Conservation (phyloP, 805 yeast genomes). For the Komagataella ulmi region DNA sequence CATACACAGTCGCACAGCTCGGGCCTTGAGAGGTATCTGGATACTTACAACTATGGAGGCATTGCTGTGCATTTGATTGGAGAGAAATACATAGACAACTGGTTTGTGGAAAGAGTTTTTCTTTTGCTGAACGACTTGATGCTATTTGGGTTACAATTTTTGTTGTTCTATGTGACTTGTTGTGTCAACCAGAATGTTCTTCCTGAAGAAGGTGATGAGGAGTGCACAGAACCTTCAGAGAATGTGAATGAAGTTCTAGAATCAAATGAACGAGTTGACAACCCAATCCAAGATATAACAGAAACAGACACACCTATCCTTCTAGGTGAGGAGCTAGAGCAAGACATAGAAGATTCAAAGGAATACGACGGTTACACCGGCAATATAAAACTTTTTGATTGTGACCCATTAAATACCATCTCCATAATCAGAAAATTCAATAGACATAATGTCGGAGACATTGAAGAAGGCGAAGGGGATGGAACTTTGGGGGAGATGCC, state of each 20-base stretch:
- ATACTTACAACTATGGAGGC: constrained; percentile 20
- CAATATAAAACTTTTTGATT: constrained; percentile 17
- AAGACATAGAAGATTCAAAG: constrained; percentile 4
- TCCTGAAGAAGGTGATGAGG: constrained; percentile 10
- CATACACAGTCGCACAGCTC: constrained; percentile 8
- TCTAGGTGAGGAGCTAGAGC: constrained; percentile 9
- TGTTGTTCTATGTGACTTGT: constrained; percentile 18
- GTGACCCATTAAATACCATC: constrained; percentile 19
- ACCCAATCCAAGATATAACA: constrained; percentile 2
- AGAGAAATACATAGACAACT: constrained; percentile 16
- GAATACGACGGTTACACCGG: constrained; percentile 34
- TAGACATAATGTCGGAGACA: constrained; percentile 1
- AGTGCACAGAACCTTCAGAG: constrained; percentile 6
- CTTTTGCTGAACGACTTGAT: constrained; percentile 18
- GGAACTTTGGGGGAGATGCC: not conserved
- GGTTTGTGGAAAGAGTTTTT: constrained; percentile 13
- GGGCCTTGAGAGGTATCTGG: constrained; percentile 1
- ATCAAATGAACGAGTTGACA: constrained; percentile 9
- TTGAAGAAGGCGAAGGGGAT: not conserved
- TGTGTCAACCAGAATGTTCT: constrained; percentile 13
- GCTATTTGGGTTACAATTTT: constrained; percentile 15
- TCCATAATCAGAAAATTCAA: constrained; percentile 10
- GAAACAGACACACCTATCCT: constrained; percentile 5
- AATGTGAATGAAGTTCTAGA: not conserved
- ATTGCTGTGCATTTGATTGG: constrained; percentile 32